Evolutionary conservation across 2,329 filamentous ascomycete genomes (phyloP).

Genomic region (Botryotinia globosa): DNA sequence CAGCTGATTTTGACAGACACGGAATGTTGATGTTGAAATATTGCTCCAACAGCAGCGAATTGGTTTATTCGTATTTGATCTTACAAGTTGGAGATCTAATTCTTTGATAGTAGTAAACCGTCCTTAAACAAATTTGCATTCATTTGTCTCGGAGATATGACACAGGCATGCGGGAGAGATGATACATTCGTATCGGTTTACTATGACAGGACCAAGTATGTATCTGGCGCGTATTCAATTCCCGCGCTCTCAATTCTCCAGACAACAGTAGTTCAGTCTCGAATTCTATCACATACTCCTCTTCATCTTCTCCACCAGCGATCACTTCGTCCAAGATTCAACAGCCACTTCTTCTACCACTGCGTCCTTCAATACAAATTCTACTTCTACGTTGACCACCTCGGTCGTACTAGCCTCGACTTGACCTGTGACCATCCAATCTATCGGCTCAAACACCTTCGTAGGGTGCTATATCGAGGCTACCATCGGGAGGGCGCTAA

Average conservation of each 20-base stretch:
- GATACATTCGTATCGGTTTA: conserved; percentile 38
- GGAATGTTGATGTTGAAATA: too few relatives aligned
- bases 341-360: conserved; percentile 18
- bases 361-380: background rate
- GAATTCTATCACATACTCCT: conserved; percentile 17
- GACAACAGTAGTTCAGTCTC: background rate
- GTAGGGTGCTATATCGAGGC: conserved; percentile 40
- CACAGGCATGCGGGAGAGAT: conserved; percentile 34
- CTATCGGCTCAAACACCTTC: conserved; percentile 21
- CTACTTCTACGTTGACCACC: conserved; percentile 19
- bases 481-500: conserved; percentile 32
- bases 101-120: too few relatives aligned
- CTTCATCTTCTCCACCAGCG: conserved; percentile 11
- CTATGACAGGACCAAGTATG: conserved; percentile 37
- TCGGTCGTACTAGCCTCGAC: conserved; percentile 2
- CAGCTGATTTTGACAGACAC: too few relatives aligned
- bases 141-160: conserved; percentile 28
- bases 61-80: too few relatives aligned
- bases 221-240: conserved; percentile 19
- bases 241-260: background rate
- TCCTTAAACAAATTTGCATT: conserved; percentile 1
- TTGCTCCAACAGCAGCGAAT: too few relatives aligned
- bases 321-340: background rate
- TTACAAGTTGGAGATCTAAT: too few relatives aligned
- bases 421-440: conserved; percentile 19